Evolutionary conservation across 2,329 filamentous ascomycete genomes (phyloP).

Genomic region (Hypoxylon sp.): DNA sequence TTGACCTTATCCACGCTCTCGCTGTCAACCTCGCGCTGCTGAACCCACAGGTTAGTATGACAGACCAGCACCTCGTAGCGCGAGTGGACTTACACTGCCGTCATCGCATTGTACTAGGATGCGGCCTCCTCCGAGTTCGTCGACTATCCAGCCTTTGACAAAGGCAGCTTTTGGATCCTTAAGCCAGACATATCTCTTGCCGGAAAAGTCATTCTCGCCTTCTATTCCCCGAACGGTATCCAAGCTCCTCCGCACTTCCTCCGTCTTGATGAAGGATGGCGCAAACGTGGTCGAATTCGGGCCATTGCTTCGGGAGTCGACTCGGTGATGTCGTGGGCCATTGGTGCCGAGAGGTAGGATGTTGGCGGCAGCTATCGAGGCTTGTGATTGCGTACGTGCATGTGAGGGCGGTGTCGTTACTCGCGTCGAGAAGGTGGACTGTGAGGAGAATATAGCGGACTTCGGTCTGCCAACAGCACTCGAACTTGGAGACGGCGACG

Average conservation of each 20-base stretch:
- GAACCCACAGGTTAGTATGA: conserved; percentile 13
- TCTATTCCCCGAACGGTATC: conserved; percentile 78
- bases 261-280: conserved; percentile 92
- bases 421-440: conserved; percentile 53
- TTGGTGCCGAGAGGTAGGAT: conserved; percentile 50
- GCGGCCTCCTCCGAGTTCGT: conserved; percentile 74
- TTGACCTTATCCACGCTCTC: conserved; percentile 98
- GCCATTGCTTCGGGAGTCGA: conserved; percentile 70
- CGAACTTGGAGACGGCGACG: conserved; percentile 70
- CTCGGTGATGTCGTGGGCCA: conserved; percentile 53
- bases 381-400: conserved; percentile 73
- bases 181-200: conserved; percentile 98
- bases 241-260: conserved; percentile 69
- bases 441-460: conserved; percentile 75
- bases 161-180: conserved; percentile 88
- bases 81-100: conserved; percentile 72
- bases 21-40: conserved; percentile 86
- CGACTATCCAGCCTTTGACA: conserved; percentile 88
- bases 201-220: conserved; percentile 98
- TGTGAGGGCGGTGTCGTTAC: conserved; percentile 60
- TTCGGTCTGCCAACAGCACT: conserved; percentile 66
- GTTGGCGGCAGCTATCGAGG: conserved; percentile 55
- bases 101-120: conserved; percentile 93
- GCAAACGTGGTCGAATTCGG: conserved; percentile 85
- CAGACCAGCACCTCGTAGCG: not conserved